Evolutionary conservation across 2,329 filamentous ascomycete genomes (phyloP).

Genomic region (Colletotrichum spinosum): DNA sequence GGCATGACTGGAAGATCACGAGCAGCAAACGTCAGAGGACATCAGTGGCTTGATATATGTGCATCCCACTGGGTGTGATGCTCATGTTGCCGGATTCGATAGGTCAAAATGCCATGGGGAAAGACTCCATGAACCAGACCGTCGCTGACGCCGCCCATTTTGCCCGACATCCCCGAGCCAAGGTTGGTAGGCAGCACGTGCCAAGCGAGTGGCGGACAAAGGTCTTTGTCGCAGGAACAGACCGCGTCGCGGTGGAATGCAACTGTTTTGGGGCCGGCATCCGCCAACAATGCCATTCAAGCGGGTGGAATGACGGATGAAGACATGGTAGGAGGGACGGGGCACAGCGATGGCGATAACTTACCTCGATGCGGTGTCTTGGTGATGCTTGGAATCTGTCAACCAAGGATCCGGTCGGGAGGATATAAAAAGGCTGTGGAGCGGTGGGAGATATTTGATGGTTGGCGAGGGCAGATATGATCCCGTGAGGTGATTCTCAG

Average conservation of each 20-base stretch:
- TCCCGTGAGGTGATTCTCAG: constrained; percentile 38
- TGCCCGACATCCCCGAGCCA: constrained; percentile 11
- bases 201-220: constrained; percentile 7
- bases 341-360: constrained; percentile 6
- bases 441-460: constrained; percentile 20
- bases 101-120: constrained; percentile 4
- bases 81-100: neutral
- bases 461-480: constrained; percentile 20
- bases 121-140: constrained; percentile 9
- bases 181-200: constrained; percentile 15
- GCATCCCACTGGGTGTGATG: neutral
- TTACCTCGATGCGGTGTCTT: constrained; percentile 32
- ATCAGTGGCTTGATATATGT: constrained; percentile 24
- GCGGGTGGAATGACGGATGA: constrained; percentile 22
- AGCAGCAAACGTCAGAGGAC: constrained; percentile 3
- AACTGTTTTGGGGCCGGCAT: constrained; percentile 17
- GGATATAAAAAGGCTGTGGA: constrained; percentile 9
- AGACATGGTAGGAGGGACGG: neutral
- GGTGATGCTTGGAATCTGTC: constrained; percentile 27
- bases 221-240: constrained; percentile 15
- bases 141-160: neutral
- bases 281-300: constrained; percentile 34
- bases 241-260: constrained; percentile 21
- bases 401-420: constrained; percentile 21
- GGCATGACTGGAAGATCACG: neutral